Evolutionary conservation across 257 asterid species (phyloP).

Genomic region (Salvia splendens): DNA sequence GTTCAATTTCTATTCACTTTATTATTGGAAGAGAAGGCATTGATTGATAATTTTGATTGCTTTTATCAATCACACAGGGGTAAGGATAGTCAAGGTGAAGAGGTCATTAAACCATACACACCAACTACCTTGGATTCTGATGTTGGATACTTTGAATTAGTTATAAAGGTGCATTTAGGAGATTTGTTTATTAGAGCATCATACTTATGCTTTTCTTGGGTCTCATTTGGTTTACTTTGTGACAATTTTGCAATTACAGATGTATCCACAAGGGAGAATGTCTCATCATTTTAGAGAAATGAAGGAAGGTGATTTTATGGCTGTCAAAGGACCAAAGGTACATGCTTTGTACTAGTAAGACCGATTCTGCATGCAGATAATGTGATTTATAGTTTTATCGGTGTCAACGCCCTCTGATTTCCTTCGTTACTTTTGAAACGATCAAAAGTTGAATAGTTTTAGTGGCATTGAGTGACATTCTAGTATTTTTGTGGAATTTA

Average conservation of each 20-base stretch:
- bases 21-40: background rate
- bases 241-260: slow-evolving; percentile 46
- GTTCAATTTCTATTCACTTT: slow-evolving; percentile 38
- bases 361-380: slow-evolving; percentile 1
- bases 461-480: slow-evolving; percentile 17
- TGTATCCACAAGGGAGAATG: slow-evolving; percentile 99
- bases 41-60: background rate
- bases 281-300: slow-evolving; percentile 96
- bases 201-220: background rate
- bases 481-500: slow-evolving; percentile 11
- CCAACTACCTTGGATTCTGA: slow-evolving; percentile 98
- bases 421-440: background rate
- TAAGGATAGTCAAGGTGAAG: slow-evolving; percentile 93
- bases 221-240: slow-evolving; percentile 30
- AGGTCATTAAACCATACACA: slow-evolving; percentile 93
- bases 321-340: slow-evolving; percentile 99
- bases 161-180: slow-evolving; percentile 66
- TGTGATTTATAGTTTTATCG: background rate
- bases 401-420: background rate
- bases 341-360: slow-evolving; percentile 19
- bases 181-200: slow-evolving; percentile 18
- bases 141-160: slow-evolving; percentile 89
- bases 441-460: background rate
- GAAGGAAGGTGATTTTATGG: slow-evolving; percentile 81
- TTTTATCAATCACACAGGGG: slow-evolving; percentile 58